Evolutionary conservation across 2,329 filamentous ascomycete species (phyloP), one percentile per base, ranked within the genome.

Genomic region (Chrysosphaeria jannelii): DNA sequence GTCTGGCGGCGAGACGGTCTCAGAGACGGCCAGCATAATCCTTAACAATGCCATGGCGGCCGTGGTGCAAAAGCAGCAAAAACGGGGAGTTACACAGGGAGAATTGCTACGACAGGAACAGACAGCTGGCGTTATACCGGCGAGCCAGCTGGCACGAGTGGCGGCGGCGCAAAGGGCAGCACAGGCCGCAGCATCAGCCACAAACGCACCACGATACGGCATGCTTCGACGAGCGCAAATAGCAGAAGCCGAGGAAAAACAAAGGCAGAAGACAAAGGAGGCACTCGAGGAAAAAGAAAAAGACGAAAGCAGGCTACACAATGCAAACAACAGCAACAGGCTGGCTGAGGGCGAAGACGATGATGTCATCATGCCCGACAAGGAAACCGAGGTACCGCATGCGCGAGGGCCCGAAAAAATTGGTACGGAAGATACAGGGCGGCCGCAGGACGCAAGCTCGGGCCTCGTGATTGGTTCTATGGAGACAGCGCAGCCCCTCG

Each of bases 71-170:
- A 26, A 23, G 10, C 25, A 28, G 25, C 27, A 34, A 25, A 34
- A 38, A 31, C 38, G 55, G 20, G 70, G 59, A 14, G 58, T 79
- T 24, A 79, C 72, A 1, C 76, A 89, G 43, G 75, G 75, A 22
- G 76, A 88, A 41, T 51, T 88, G 12, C 49, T 88, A 13, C 54
- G 76, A n/a, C 71, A 85, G 43, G 76, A 88, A 41, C 76, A 88
- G 44, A 62, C 70, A 37, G 69, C 71, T 2, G 72, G 72, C 18
- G 62, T 81, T 10, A 67, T 81, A 5, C 69, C 74, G 13, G 56
- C 64, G 16, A 58, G 51, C 27, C 64, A 69, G 38, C 45, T 62
- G 13, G 43, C 48, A 20, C 45, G 54, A 24, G 42, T 37, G 20
- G 49, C 46, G 25, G 36, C 41, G 12, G 28, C 32, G 7, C 16